Percentiles rank a stretch among this genome's conserved stretches.
phyloP scores from a whole-genome alignment of 176 grass and related monocot genomes.

The Musa acuminata region DNA sequence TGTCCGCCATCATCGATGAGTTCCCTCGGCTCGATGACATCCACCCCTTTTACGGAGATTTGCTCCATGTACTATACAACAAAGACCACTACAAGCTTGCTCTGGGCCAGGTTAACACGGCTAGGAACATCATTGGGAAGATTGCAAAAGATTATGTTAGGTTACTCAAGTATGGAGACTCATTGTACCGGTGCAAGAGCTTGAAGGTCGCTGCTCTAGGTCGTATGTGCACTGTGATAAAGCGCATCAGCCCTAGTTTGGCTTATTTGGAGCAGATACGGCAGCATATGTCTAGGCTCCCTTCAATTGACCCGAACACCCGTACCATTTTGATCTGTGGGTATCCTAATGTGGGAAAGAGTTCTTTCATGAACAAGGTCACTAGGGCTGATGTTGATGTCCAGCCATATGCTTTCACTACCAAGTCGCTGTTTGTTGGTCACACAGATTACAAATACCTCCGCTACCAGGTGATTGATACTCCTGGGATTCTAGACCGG shows the following conservation, averaged over 20 bases:
- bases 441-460: slow-evolving; percentile 85
- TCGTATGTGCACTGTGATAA: slow-evolving; percentile 62
- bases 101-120: slow-evolving; percentile 64
- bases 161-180: slow-evolving; percentile 63
- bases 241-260: slow-evolving; percentile 58
- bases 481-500: slow-evolving; percentile 66
- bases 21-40: slow-evolving; percentile 58
- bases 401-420: slow-evolving; percentile 51
- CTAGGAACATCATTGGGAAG: slow-evolving; percentile 61
- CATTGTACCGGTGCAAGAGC: slow-evolving; percentile 59
- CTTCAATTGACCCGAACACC: slow-evolving; percentile 65
- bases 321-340: slow-evolving; percentile 46
- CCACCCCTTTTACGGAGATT: slow-evolving; percentile 64
- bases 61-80: slow-evolving; percentile 68
- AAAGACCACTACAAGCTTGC: slow-evolving; percentile 89
- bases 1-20: slow-evolving; percentile 55
- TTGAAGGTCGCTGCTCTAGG: slow-evolving; percentile 58
- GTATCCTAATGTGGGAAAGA: slow-evolving; percentile 46
- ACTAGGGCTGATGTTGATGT: slow-evolving; percentile 74
- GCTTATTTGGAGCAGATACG: slow-evolving; percentile 65
- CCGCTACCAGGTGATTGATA: slow-evolving; percentile 75
- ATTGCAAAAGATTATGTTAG: slow-evolving; percentile 62
- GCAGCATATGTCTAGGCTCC: slow-evolving; percentile 65
- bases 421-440: slow-evolving; percentile 43
- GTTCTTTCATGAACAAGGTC: slow-evolving; percentile 69